Percentiles rank a stretch among this genome's conserved stretches.
phyloP scores from a whole-genome alignment of 192 early-diverging fungal species.

The Funneliformis mosseae region DNA sequence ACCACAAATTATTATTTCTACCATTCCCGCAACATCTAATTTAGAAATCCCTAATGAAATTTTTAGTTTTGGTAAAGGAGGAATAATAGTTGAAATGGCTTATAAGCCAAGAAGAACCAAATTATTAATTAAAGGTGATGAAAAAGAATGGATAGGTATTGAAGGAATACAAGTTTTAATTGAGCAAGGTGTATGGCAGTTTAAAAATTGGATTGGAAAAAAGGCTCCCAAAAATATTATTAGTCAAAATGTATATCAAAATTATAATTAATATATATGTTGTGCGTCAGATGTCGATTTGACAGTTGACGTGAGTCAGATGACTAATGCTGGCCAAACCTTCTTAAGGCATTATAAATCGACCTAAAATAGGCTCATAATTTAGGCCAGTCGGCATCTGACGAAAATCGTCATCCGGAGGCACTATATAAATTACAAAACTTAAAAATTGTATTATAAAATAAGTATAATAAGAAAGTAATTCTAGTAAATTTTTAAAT shows the following conservation, averaged over 20 bases:
- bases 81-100: slow-evolving; percentile 92
- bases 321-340: too few relatives aligned
- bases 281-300: too few relatives aligned
- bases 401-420: too few relatives aligned
- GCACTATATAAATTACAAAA: too few relatives aligned
- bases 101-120: slow-evolving; percentile 87
- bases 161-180: slow-evolving; percentile 89
- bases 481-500: too few relatives aligned
- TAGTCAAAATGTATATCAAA: background rate
- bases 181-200: slow-evolving; percentile 92
- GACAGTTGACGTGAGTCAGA: too few relatives aligned
- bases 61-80: slow-evolving; percentile 46
- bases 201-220: slow-evolving; percentile 81
- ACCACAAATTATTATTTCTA: slow-evolving; percentile 68
- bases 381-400: too few relatives aligned
- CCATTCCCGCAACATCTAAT: slow-evolving; percentile 80
- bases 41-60: slow-evolving; percentile 57
- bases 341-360: too few relatives aligned
- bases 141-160: slow-evolving; percentile 65
- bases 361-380: too few relatives aligned
- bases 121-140: slow-evolving; percentile 66
- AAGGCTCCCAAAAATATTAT: slow-evolving; percentile 49
- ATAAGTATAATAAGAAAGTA: too few relatives aligned
- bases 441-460: too few relatives aligned
- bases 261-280: background rate